Base-by-base conservation (phyloP, 164 flowering plant genomes). In the Brasenia schreberi region DNA sequence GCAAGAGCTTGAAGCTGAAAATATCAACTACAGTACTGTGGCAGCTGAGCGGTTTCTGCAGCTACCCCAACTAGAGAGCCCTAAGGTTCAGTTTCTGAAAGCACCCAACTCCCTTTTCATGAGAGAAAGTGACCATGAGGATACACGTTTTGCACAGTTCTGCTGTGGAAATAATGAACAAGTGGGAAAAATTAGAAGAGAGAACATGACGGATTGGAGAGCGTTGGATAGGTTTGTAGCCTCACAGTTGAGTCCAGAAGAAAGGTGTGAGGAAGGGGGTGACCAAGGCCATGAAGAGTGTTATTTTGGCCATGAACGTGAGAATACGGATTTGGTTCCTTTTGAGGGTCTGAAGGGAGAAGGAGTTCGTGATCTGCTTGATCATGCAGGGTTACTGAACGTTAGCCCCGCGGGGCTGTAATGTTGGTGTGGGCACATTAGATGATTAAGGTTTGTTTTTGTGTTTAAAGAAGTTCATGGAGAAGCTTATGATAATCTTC, bases 141-240 rank as follows among this genome's bases (percentile, higher is more conserved):
- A 33, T 33, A 33, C 56, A 2, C 16, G 56, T 49, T 49, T 33
- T 14, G 12, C 56, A 49, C 56, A 49, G 56, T 49, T 9, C 9
- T 2, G 56, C 9, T 9, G 56, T 49, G 56, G 16, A 49, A 14
- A 16, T 9, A 9, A 14, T 14, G 56, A 49, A 14, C 16, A 5
- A 49, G 0, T 49, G 71, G 66, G 64, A 59, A 56, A 42, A 53
- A 52, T 69, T 67, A 19, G 72, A 61, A 65, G 65, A 11, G 75
- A 80, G 72, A 81, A 82, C 68, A 88, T 88, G 74, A 84, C 88
- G 0, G 96, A 88, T 70, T 93, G 98, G 98, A 88, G 97, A 68
- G 87, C 82, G 14, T 82, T 93, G 7, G 98, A 93, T 75, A 88
- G 81, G 85, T 87, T 93, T 77, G 96, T 90, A 18, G 98, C 98